A percentile compares a stretch with the other conserved stretches of the same genome.
Evolutionary conservation across 176 grass and related monocot species (phyloP).

Genomic region (Bromus sterilis): DNA sequence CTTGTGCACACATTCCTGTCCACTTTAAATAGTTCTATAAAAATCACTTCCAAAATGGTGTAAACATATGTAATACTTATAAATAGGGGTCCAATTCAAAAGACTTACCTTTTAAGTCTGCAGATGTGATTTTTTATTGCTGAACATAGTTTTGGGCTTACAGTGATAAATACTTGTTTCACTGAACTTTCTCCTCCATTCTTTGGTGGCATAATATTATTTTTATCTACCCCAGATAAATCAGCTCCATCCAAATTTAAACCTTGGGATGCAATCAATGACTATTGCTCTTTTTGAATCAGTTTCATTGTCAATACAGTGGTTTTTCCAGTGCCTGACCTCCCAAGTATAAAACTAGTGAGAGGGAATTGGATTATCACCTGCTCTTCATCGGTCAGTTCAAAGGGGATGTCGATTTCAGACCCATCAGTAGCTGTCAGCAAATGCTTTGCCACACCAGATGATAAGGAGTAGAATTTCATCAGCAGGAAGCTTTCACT

Average conservation of each 20-base stretch:
- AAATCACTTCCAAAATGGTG: neutral
- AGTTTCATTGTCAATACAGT: constrained; percentile 73
- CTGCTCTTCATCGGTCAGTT: constrained; percentile 74
- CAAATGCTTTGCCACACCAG: constrained; percentile 59
- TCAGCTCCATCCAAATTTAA: neutral
- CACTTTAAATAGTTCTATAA: neutral
- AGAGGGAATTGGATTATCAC: constrained; percentile 55
- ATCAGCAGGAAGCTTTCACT: constrained; percentile 77
- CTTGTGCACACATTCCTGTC: neutral
- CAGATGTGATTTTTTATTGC: constrained; percentile 61
- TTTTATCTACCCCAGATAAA: neutral
- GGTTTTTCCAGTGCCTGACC: constrained; percentile 84
- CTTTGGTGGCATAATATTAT: neutral
- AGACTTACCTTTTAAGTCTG: constrained; percentile 49
- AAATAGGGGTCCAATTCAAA: neutral
- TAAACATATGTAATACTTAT: neutral
- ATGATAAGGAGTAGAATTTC: constrained; percentile 86
- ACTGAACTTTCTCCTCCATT: constrained; percentile 23
- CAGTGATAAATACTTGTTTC: constrained; percentile 83
- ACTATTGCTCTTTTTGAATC: constrained; percentile 57
- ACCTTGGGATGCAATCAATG: constrained; percentile 55
- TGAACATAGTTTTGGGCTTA: constrained; percentile 82
- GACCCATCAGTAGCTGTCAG: constrained; percentile 67
- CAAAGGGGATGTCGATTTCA: constrained; percentile 62
- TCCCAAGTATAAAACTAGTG: constrained; percentile 69